Percentiles rank a stretch among this genome's conserved stretches.
phyloP scores from a whole-genome alignment of 2,329 filamentous ascomycete species.

The Lasiodiplodia hormozganensis region DNA sequence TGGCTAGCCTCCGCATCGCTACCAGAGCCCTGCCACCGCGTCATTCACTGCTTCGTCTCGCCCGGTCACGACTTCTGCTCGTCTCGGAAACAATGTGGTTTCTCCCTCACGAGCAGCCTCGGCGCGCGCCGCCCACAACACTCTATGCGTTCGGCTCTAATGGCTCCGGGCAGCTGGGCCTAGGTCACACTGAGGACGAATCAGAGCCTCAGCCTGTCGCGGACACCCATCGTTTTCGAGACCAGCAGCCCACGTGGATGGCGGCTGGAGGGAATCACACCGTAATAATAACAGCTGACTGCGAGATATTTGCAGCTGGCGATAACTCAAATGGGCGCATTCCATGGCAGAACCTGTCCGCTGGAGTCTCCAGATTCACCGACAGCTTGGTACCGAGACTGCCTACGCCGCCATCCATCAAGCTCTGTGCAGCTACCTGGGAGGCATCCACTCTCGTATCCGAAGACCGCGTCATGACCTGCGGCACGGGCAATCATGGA shows the following conservation, averaged over 20 bases:
- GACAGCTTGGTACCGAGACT: conserved; percentile 17
- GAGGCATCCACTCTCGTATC: conserved; percentile 68
- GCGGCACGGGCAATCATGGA: conserved; percentile 72
- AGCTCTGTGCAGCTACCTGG: conserved; percentile 76
- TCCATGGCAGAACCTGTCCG: conserved; percentile 11
- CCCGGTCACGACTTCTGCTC: background rate
- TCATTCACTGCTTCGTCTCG: background rate
- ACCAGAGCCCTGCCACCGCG: background rate
- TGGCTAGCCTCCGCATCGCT: background rate
- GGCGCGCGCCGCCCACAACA: conserved; percentile 29
- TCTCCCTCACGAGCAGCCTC: conserved; percentile 13
- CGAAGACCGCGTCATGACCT: conserved; percentile 64
- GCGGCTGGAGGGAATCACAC: conserved; percentile 86
- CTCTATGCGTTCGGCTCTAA: conserved; percentile 61
- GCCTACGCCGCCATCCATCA: background rate
- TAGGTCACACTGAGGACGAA: conserved; percentile 52
- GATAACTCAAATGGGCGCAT: conserved; percentile 56
- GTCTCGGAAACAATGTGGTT: background rate
- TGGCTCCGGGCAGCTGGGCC: conserved; percentile 59
- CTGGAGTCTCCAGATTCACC: background rate
- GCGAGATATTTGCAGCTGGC: conserved; percentile 70
- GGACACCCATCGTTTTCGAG: conserved; percentile 28
- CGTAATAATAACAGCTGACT: conserved; percentile 68
- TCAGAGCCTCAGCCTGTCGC: conserved; percentile 36
- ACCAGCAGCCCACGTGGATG: conserved; percentile 42